These are phyloP conservation scores for Ustanciosporium gigantosporum DNA, from an alignment of 1,284 basidiomycete genomes.

Conservation along the genomic window DNA sequence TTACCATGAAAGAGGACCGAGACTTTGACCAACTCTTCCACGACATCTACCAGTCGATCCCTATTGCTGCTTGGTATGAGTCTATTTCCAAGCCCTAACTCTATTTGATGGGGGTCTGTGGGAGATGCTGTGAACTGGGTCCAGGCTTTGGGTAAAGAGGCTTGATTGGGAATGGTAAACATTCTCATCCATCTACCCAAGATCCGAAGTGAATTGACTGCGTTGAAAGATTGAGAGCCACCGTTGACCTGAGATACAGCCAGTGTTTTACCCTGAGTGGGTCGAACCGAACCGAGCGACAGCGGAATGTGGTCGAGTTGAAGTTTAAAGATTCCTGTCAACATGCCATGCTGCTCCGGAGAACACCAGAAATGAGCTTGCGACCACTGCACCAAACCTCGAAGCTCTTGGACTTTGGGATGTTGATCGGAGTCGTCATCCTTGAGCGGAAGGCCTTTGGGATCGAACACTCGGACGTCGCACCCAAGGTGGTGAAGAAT, in stretches of 20 bases:
- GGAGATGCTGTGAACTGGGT: constrained; percentile 51
- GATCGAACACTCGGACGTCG: constrained; percentile 61
- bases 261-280: constrained; percentile 54
- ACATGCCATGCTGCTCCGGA: constrained; percentile 62
- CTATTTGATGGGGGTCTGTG: too few species aligned
- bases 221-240: constrained; percentile 62
- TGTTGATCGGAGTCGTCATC: constrained; percentile 39
- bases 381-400: constrained; percentile 4
- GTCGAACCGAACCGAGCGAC: constrained; percentile 59
- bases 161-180: constrained; percentile 55
- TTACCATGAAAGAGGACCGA: constrained; percentile 52
- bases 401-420: constrained; percentile 12
- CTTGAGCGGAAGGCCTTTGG: constrained; percentile 60
- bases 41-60: constrained; percentile 63
- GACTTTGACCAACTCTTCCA: constrained; percentile 61
- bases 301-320: constrained; percentile 57
- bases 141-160: constrained; percentile 62
- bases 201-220: constrained; percentile 60
- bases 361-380: constrained; percentile 61
- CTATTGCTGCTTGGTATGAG: constrained; percentile 60
- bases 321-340: constrained; percentile 62
- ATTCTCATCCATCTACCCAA: constrained; percentile 62
- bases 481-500: constrained; percentile 57
- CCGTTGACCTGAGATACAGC: constrained; percentile 58
- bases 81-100: constrained; percentile 47